Evolutionary conservation across 2,329 filamentous ascomycete species (phyloP).

Genomic region (Hypoxylon sp.): DNA sequence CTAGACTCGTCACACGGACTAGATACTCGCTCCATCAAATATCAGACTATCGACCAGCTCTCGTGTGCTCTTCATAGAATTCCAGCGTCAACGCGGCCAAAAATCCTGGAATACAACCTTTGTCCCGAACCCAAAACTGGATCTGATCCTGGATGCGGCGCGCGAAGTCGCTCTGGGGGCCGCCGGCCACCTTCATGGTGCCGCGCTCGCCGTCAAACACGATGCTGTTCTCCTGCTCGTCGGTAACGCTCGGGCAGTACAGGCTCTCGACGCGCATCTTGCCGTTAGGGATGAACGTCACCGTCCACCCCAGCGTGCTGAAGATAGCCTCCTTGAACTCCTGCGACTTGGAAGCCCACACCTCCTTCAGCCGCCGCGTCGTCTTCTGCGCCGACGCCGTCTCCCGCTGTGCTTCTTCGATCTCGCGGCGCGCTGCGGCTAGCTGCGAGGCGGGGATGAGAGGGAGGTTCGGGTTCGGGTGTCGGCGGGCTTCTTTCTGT

Average conservation of each 20-base stretch:
- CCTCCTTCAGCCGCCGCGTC: constrained; percentile 86
- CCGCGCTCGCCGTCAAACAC: constrained; percentile 94
- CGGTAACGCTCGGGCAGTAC: constrained; percentile 75
- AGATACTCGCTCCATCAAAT: neutral
- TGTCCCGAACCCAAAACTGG: constrained; percentile 94
- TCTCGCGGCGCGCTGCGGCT: constrained; percentile 78
- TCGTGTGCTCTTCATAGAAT: constrained; percentile 81
- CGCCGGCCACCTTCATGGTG: constrained; percentile 97
- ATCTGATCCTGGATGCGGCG: constrained; percentile 86
- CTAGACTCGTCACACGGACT: too few relatives aligned
- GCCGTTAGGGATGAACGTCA: constrained; percentile 96
- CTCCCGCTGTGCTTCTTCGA: constrained; percentile 76
- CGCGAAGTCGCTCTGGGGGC: constrained; percentile 87
- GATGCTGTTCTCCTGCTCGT: constrained; percentile 78
- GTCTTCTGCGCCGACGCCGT: constrained; percentile 83
- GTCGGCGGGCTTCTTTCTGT: constrained; percentile 58
- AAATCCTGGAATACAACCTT: constrained; percentile 94
- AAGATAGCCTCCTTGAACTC: constrained; percentile 97
- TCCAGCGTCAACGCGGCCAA: constrained; percentile 90
- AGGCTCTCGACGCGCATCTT: constrained; percentile 92
- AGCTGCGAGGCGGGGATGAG: constrained; percentile 83
- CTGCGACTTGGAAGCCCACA: constrained; percentile 89
- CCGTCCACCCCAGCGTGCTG: constrained; percentile 90
- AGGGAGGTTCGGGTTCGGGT: constrained; percentile 59
- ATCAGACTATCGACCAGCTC: constrained; percentile 32